phyloP scores from a whole-genome alignment of 257 asterid species.

The Solanum commersonii region DNA sequence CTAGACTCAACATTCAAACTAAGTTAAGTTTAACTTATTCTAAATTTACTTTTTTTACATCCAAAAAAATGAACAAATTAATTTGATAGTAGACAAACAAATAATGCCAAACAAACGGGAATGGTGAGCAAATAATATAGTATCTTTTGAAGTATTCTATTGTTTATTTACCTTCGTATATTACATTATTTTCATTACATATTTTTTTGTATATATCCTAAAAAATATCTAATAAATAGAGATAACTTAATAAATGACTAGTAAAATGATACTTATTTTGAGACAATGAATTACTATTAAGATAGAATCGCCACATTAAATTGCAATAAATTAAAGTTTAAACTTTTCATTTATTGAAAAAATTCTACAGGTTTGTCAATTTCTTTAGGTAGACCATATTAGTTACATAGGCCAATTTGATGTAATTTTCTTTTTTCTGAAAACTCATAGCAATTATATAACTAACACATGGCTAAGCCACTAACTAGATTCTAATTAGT shows the following conservation, averaged over 20 bases:
- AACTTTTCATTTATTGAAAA: neutral
- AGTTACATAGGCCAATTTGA: neutral
- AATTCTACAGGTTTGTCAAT: neutral
- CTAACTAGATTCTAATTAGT: slow-evolving; percentile 16
- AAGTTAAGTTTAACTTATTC: neutral
- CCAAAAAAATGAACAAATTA: neutral
- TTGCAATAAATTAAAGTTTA: neutral
- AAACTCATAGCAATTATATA: neutral
- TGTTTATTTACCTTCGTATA: neutral
- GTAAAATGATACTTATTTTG: neutral
- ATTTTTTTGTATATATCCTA: neutral
- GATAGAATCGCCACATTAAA: neutral
- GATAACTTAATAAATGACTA: neutral
- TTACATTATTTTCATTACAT: too few species aligned
- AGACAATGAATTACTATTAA: rapidly evolving
- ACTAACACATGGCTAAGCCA: neutral
- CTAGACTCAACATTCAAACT: neutral
- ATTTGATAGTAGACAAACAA: neutral
- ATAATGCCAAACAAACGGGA: neutral
- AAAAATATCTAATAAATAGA: too few species aligned
- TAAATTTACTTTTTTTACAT: neutral
- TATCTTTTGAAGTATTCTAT: neutral
- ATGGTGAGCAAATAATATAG: neutral
- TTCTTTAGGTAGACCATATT: neutral
- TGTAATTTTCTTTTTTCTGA: neutral